phyloP scores from a whole-genome alignment of 768 basidiomycete genomes.

The Leccinum incarnatum region DNA sequence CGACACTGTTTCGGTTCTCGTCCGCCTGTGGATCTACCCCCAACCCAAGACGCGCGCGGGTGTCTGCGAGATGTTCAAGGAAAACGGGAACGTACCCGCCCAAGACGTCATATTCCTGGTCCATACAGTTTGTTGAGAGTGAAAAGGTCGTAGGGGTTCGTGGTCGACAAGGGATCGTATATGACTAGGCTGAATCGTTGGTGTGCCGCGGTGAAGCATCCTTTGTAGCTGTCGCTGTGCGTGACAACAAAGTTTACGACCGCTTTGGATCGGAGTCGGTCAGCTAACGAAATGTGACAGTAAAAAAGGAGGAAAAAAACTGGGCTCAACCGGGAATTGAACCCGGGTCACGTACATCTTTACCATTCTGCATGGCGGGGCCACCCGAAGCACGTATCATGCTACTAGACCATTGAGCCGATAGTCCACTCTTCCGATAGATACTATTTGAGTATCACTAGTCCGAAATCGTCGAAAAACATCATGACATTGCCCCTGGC shows the following conservation, averaged over 20 bases:
- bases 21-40: not conserved
- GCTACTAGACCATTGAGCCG: slow-evolving; percentile 37
- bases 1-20: not conserved
- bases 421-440: not conserved
- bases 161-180: slow-evolving; percentile 2
- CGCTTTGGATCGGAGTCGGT: not conserved
- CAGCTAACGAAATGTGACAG: not conserved
- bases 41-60: slow-evolving; percentile 16
- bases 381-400: slow-evolving; percentile 37
- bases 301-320: slow-evolving; percentile 8
- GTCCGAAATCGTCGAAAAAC: not conserved
- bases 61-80: slow-evolving; percentile 26
- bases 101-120: slow-evolving; percentile 15
- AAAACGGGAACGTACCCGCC: slow-evolving; percentile 27
- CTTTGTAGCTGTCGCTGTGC: slow-evolving; percentile 12
- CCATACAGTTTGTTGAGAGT: slow-evolving; percentile 4
- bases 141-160: not conserved
- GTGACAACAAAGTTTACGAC: not conserved
- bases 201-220: slow-evolving; percentile 13
- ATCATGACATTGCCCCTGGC: not conserved
- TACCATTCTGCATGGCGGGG: slow-evolving; percentile 25
- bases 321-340: slow-evolving; percentile 35
- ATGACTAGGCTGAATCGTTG: not conserved
- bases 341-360: slow-evolving; percentile 38
- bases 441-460: not conserved